phyloP scores from a whole-genome alignment of 148 eudicot genomes.

The Fallopia convolvulus region DNA sequence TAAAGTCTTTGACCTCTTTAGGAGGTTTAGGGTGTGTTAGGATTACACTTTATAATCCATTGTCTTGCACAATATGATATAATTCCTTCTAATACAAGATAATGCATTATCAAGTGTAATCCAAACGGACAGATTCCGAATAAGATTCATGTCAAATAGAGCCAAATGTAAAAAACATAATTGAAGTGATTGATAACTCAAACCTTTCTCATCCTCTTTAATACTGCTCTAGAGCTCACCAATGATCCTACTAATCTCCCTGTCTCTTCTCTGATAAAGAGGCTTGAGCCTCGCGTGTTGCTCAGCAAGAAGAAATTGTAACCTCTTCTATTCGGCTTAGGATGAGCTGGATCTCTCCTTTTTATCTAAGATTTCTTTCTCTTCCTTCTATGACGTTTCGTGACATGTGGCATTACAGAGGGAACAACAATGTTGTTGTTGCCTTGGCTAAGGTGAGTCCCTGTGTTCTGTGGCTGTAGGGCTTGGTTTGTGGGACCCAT shows the following conservation, averaged over 20 bases:
- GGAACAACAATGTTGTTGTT: neutral
- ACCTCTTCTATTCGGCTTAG: slow-evolving; percentile 91
- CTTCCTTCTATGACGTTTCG: slow-evolving; percentile 44
- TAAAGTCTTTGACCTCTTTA: too few species aligned
- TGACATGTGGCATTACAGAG: neutral
- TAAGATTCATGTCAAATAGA: neutral
- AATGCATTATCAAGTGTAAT: too few species aligned
- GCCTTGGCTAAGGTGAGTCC: neutral
- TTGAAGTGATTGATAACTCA: slow-evolving; percentile 22
- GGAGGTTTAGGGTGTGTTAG: too few species aligned
- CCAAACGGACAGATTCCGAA: neutral
- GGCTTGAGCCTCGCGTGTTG: slow-evolving; percentile 79
- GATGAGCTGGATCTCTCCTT: slow-evolving; percentile 84
- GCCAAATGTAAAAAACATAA: neutral
- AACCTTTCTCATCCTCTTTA: slow-evolving; percentile 55
- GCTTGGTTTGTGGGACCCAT: neutral
- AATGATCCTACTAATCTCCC: slow-evolving; percentile 86
- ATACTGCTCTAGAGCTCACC: slow-evolving; percentile 82
- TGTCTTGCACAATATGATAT: too few species aligned
- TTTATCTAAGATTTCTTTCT: slow-evolving; percentile 74
- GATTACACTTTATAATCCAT: too few species aligned
- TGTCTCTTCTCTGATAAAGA: slow-evolving; percentile 62
- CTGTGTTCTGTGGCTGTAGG: neutral
- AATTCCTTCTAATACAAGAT: too few species aligned
- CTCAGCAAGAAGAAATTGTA: slow-evolving; percentile 92